Evolutionary conservation across 192 early-diverging fungal species (phyloP).

Genomic region (Podila verticillata): DNA sequence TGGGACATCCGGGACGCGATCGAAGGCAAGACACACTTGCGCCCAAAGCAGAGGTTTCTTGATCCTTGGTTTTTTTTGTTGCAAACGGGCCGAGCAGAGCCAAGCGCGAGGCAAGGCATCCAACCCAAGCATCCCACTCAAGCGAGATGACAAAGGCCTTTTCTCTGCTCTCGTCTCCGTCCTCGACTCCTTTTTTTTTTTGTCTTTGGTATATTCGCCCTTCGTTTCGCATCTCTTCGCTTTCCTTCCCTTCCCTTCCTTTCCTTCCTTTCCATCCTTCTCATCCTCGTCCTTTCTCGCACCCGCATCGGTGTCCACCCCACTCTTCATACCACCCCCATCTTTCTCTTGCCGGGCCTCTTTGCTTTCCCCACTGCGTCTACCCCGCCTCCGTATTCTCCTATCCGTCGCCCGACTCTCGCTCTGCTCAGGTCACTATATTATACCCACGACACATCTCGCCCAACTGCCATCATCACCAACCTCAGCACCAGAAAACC

Average conservation of each 20-base stretch:
- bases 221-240: neutral
- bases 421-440: slow-evolving; percentile 1
- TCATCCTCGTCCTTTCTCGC: no score
- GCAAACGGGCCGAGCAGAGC: no score
- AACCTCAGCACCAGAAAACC: neutral
- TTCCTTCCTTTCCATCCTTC: no score
- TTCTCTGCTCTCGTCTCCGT: neutral
- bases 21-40: no score
- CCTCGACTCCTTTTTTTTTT: neutral
- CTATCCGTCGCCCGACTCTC: neutral
- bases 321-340: neutral
- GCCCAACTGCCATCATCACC: neutral
- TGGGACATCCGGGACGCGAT: no score
- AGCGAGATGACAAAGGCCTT: neutral
- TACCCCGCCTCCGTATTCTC: neutral
- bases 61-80: no score
- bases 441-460: neutral
- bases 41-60: no score
- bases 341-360: neutral
- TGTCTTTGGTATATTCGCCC: slow-evolving; percentile 1
- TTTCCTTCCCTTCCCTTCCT: neutral
- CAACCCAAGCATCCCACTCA: no score
- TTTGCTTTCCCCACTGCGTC: neutral
- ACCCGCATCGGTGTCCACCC: neutral
- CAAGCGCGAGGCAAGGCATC: no score